phyloP scores from a whole-genome alignment of 257 asterid species.

The Solanum sejunctum region DNA sequence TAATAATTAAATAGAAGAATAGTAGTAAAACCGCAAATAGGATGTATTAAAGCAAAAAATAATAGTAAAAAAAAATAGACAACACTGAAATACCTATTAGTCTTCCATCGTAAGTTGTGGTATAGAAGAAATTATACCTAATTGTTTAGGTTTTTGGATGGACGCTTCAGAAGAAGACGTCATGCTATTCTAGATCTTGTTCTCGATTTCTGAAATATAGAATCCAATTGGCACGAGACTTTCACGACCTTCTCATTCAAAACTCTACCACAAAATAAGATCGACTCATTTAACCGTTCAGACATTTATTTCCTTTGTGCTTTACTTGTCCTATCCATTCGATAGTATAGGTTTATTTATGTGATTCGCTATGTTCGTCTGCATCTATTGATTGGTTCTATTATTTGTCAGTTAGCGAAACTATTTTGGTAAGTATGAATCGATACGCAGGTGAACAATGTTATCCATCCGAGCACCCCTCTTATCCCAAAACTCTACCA shows the following conservation, averaged over 20 bases:
- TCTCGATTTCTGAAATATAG: too few species aligned
- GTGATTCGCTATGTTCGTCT: not conserved
- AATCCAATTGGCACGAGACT: not conserved
- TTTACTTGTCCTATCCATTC: not conserved
- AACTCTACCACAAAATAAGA: not conserved
- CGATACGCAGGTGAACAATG: too few species aligned
- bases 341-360: not conserved
- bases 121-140: not conserved
- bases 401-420: not conserved
- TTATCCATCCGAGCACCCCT: too few species aligned
- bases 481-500: too few species aligned
- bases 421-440: too few species aligned
- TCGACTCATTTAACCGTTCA: not conserved
- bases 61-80: not conserved
- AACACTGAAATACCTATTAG: not conserved
- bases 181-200: not conserved
- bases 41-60: not conserved
- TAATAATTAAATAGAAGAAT: not conserved
- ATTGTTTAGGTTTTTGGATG: not conserved
- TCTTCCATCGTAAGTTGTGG: not conserved
- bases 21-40: not conserved
- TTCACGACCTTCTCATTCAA: not conserved
- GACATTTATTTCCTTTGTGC: not conserved
- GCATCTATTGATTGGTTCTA: not conserved
- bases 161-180: not conserved